Evolutionary conservation across 495 filamentous ascomycete genomes (phyloP), one percentile per base, ranked within the genome.

Genomic region (Neurospora cerealis): DNA sequence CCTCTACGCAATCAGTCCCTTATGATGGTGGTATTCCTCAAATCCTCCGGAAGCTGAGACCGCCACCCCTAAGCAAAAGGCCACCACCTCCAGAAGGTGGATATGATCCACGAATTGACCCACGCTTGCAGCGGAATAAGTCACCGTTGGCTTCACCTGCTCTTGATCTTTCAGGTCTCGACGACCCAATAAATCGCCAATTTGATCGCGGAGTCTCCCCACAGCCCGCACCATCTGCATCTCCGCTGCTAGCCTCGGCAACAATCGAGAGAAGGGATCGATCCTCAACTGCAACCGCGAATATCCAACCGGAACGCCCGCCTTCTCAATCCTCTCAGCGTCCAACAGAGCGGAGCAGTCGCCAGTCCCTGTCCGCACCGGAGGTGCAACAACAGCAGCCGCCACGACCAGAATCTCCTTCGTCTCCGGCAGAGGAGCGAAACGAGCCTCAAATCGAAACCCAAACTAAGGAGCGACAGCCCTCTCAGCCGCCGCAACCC

Each of bases 101-200:
- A n/a, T 81, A 81, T 42, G 74, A 81, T 72, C 74, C 78, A 13
- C 82, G 81, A 19, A 77, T 81, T 48, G 82, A 85, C 70, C 71
- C 74, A 5, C 77, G 78, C 7, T 39, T 38, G 21, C 73, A 69
- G 13, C 71, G 70, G 19, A 69, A 75, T 37, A 71, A 44, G 28
- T 77, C 81, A 1, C 77, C 79, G 9, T 69, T 78, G 13, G 69
- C 74, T n/a, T 80, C 80, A 11, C 81, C 79, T 21, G 32, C 36
- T 42, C 41, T 74, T 8, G 73, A 75, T 48, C 34, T 54, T 5
- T 54, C 78, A 3, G 70, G 70, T 37, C 75, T 72, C 11, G 74
- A 74, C 24, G 81, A 28, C 42, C 38, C 38, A 42, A 60, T 32
- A 28, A 66, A 34, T 60, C 21, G 11, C 54, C 13, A 66, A 66